These are phyloP conservation scores for Hemerocallis citrina DNA, from an alignment of 106 monocot species.

Conservation along the genomic window DNA sequence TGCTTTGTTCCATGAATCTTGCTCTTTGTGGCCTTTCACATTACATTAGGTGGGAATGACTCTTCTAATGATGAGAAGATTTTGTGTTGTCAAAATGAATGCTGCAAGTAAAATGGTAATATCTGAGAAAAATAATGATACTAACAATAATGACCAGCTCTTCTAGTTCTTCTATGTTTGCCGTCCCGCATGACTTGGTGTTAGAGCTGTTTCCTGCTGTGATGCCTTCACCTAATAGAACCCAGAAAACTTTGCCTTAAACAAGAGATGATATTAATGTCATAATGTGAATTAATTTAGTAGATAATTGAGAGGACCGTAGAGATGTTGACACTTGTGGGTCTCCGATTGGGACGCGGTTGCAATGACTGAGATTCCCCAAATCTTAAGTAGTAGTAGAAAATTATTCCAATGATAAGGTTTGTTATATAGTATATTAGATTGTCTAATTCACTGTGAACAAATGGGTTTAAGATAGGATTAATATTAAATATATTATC, in stretches of 20 bases:
- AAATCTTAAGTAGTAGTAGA: constrained; percentile 5
- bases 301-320: constrained; percentile 1
- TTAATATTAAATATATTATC: no score
- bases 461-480: background rate
- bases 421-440: background rate
- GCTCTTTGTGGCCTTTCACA: background rate
- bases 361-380: background rate
- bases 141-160: background rate
- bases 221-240: background rate
- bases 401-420: background rate
- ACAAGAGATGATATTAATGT: background rate
- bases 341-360: background rate
- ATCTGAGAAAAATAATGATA: no score
- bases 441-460: background rate
- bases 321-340: background rate
- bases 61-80: background rate
- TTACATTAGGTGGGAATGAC: constrained; percentile 1
- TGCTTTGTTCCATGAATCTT: constrained; percentile 6
- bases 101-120: background rate
- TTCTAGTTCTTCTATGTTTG: background rate
- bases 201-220: constrained; percentile 2
- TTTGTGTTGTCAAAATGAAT: background rate
- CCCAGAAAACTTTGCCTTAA: background rate
- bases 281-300: background rate
- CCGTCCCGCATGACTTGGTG: constrained; percentile 1